phyloP scores from a whole-genome alignment of 176 grass and related monocot species.

The Carex cristatella region DNA sequence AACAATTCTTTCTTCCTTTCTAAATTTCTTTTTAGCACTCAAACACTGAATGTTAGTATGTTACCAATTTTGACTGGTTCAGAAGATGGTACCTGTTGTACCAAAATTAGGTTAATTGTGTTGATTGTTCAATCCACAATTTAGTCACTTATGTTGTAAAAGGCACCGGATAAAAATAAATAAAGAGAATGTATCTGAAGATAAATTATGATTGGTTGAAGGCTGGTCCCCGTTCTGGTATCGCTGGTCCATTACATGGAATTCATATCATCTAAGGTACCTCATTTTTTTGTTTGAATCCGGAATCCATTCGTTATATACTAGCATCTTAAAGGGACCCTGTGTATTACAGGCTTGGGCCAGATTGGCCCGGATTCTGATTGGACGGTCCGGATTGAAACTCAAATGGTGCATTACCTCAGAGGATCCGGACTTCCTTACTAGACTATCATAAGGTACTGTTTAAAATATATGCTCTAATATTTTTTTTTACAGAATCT shows the following conservation, averaged over 20 bases:
- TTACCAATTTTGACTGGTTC: background rate
- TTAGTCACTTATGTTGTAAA: background rate
- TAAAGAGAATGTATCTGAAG: background rate
- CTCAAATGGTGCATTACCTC: too few species aligned
- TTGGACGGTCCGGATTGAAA: too few species aligned
- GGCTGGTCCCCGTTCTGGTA: background rate
- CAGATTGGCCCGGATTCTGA: too few species aligned
- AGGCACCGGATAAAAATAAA: background rate
- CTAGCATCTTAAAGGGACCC: too few species aligned
- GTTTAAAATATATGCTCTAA: background rate
- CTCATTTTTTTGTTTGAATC: too few species aligned
- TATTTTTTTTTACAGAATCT: constrained; percentile 41
- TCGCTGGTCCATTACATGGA: background rate
- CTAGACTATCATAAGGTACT: background rate
- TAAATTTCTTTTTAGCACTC: background rate
- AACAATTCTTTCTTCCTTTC: background rate
- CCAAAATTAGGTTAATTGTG: background rate
- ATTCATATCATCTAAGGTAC: too few species aligned
- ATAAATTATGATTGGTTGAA: background rate
- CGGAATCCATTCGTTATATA: too few species aligned
- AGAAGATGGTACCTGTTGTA: background rate
- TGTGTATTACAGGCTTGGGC: too few species aligned
- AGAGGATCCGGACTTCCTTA: too few species aligned
- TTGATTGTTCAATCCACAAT: background rate
- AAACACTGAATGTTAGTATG: background rate